These are phyloP conservation scores for Pezicula neosporulosa DNA, from an alignment of 2,329 filamentous ascomycete genomes.

Conservation along the genomic window DNA sequence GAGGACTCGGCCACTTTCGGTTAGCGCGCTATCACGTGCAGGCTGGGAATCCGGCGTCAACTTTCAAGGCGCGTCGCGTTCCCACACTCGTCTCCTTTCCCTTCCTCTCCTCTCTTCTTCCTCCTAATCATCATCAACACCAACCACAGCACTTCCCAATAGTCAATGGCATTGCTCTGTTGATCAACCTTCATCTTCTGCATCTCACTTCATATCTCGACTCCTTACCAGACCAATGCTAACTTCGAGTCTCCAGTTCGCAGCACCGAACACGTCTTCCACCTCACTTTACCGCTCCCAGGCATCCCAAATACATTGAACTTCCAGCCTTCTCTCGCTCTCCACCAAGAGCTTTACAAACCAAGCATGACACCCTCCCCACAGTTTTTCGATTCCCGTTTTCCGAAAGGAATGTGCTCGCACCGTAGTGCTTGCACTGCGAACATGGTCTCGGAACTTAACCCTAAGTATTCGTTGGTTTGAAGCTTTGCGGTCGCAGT, in stretches of 20 bases:
- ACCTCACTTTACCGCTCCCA: constrained; percentile 14
- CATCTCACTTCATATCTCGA: constrained; percentile 8
- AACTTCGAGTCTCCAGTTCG: constrained; percentile 14
- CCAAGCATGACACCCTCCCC: constrained; percentile 70
- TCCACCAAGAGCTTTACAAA: constrained; percentile 29
- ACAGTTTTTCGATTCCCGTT: constrained; percentile 76
- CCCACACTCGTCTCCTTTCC: not conserved
- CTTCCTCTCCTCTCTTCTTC: constrained; percentile 1
- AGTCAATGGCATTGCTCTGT: constrained; percentile 18
- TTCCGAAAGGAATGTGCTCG: constrained; percentile 59
- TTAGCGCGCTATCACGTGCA: not conserved
- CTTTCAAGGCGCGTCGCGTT: constrained; percentile 1
- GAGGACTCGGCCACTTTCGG: too few relatives aligned
- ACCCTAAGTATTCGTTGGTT: constrained; percentile 85
- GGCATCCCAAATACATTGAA: constrained; percentile 16
- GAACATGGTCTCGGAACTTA: constrained; percentile 78
- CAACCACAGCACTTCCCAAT: constrained; percentile 19
- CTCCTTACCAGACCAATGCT: constrained; percentile 11
- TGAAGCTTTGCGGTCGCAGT: constrained; percentile 70
- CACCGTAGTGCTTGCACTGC: not conserved
- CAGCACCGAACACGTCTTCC: constrained; percentile 20
- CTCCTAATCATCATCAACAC: not conserved
- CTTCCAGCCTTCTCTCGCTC: constrained; percentile 43
- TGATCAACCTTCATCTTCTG: not conserved
- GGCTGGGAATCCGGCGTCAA: constrained; percentile 3